Percentiles rank a stretch among this genome's conserved stretches.
phyloP scores from a whole-genome alignment of 495 filamentous ascomycete genomes.

The Pyrenopolyporus hunteri region DNA sequence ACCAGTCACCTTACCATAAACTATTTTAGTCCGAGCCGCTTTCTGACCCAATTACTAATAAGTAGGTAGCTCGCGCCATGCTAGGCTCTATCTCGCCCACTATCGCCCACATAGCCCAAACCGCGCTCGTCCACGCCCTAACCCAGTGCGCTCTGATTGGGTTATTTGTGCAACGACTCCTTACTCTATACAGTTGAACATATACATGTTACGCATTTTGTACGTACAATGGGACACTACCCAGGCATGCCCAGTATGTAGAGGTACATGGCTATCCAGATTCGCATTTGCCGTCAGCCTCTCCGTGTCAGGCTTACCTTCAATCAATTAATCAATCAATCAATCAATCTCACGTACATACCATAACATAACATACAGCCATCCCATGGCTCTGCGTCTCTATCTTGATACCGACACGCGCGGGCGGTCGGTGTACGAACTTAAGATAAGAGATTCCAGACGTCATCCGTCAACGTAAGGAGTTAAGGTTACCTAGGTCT shows the following conservation, averaged over 20 bases:
- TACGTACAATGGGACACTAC: neutral
- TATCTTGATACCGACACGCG: constrained; percentile 4
- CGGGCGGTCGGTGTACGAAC: constrained; percentile 9
- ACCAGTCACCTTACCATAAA: constrained; percentile 5
- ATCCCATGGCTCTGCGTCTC: constrained; percentile 1
- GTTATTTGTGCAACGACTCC: constrained; percentile 5
- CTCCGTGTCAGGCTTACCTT: constrained; percentile 17
- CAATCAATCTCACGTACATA: constrained; percentile 21
- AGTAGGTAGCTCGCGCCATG: constrained; percentile 19
- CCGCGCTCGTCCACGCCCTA: constrained; percentile 17
- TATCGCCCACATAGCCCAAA: no score
- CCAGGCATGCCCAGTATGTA: neutral
- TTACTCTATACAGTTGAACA: neutral
- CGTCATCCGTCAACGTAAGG: constrained; percentile 5
- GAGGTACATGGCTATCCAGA: neutral
- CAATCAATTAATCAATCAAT: neutral
- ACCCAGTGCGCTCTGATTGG: constrained; percentile 22
- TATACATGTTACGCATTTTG: neutral
- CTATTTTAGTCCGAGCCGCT: constrained; percentile 26
- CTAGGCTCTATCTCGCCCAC: constrained; percentile 18
- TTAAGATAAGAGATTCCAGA: constrained; percentile 21
- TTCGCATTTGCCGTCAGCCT: constrained; percentile 26
- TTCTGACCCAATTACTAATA: constrained; percentile 32
- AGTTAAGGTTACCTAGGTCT: neutral
- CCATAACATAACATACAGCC: neutral